Percentiles rank a stretch among this genome's conserved stretches.
These are phyloP conservation scores for Thuja plicata DNA, from an alignment of 83 land plant genomes.

Conservation along the genomic window DNA sequence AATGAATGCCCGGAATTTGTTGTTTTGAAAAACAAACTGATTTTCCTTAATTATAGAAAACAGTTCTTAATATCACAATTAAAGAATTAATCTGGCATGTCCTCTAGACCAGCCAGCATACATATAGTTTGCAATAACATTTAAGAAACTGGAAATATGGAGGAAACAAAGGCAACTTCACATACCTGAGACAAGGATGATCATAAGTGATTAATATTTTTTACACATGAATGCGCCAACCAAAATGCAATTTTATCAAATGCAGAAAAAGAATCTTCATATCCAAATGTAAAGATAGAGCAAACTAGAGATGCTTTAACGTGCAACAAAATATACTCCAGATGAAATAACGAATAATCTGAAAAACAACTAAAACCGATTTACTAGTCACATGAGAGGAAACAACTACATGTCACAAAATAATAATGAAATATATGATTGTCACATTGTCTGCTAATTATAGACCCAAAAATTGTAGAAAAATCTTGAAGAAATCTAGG, in stretches of 20 bases:
- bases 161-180: neutral
- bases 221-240: no score
- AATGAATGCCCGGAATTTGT: no score
- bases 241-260: neutral
- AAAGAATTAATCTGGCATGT: neutral
- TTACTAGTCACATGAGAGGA: neutral
- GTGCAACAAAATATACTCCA: neutral
- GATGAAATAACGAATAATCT: neutral
- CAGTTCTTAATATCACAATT: no score
- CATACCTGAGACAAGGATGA: neutral
- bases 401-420: neutral
- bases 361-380: neutral
- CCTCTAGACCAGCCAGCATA: neutral
- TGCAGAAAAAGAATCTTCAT: neutral
- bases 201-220: neutral
- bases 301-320: neutral
- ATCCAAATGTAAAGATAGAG: neutral
- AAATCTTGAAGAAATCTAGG: no score
- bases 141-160: neutral
- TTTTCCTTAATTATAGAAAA: no score
- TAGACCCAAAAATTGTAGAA: neutral
- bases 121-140: neutral
- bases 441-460: neutral
- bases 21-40: no score
- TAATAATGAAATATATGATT: neutral